Evolutionary conservation across 1,284 basidiomycete genomes (phyloP), one percentile per base, ranked within the genome.

Genomic region (Xerocomus nothofagi): DNA sequence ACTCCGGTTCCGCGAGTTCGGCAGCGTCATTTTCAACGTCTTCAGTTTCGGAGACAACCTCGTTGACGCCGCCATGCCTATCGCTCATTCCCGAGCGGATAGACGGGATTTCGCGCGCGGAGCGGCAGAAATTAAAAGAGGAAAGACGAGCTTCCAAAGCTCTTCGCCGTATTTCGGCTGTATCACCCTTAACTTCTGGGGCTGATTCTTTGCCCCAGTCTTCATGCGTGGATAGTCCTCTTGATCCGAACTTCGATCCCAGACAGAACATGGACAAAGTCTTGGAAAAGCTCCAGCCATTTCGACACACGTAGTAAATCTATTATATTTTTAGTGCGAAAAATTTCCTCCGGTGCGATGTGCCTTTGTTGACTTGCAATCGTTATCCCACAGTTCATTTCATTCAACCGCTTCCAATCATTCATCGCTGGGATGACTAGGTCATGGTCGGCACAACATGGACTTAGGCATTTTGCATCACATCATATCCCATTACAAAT

Each of bases 281-380:
- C 7, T 50, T 73, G 21, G 69, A 73, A 46, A 73, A 65, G 51
- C 57, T 73, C 20, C 58, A 67, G n/a, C 67, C 68, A 0, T 70
- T 70, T 43, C 57, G 68, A 36, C 56, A 65, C n/a, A 23, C 17
- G 21, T 70, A 45, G 70, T n/a, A 38, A 40, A 46, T 40, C 33
- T 44, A 24, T 26, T 44, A 49, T 50, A 44, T 44, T 37, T 53
- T 51, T 49, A 51, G 58, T 65, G 39, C 47, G 63, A 31, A 34
- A 29, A n/a, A n/a, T 14, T n/a, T 17, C 20, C 2, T 45, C 9
- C 21, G 6, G 14, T 21, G 8, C 15, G 15, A 6, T 34, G 30
- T 43, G 18, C 32, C 15, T 12, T 11, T 30, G 38, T 39, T 66
- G 40, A 66, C 31, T 26, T 24, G 20, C 10, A 27, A 8, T 12